Base-by-base conservation (phyloP, 1,284 basidiomycete species). In the Pseudozyma tsukubaensis region DNA sequence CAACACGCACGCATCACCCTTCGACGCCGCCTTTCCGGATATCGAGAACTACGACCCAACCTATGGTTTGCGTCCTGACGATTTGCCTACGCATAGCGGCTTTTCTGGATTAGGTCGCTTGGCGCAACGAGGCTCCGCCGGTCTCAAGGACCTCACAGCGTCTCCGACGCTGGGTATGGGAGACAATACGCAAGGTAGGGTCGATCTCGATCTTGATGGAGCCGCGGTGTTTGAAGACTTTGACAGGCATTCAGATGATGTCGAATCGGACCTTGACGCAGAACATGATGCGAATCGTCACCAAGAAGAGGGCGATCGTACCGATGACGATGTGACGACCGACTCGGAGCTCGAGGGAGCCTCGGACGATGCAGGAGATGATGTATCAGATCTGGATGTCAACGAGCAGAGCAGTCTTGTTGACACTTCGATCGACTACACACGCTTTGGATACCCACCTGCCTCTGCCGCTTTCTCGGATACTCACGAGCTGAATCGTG, bases 11-110 rank as follows among this genome's bases (percentile, higher is more conserved):
- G 36, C 74, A 36, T 75, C 73, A 10, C 54, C 74, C 1, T 71
- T 75, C 60, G 67, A 62, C 39, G 59, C 72, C 6, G 65, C 59
- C 1, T 72, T 78, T 39, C 73, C 72, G 35, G 80, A 83, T 45
- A 89, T 94, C 43, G 94, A 96, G 85, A 90, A 92, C 70, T 97
- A 93, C 85, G 95, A 98, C 81, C 95, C 94, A 0, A 97, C 95
- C 0, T 97, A 98, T 80, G 95, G 95, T n/a, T 87, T 97, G n/a
- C 90, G 95, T 14, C 87, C 77, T 7, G 79, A 81, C 53, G 79
- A 77, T 37, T 53, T 95, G 6, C 94, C 94, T 7, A 75, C 49
- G 9, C 68, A 75, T 83, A 87, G 87, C 48, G 88, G 88, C 16
- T 92, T 94, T 77, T 88, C 90, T n/a, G 89, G 87, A 44, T 86